Percentiles rank a stretch among this genome's conserved stretches.
phyloP scores from a whole-genome alignment of 768 basidiomycete species.

The Hypholoma fasciculare region DNA sequence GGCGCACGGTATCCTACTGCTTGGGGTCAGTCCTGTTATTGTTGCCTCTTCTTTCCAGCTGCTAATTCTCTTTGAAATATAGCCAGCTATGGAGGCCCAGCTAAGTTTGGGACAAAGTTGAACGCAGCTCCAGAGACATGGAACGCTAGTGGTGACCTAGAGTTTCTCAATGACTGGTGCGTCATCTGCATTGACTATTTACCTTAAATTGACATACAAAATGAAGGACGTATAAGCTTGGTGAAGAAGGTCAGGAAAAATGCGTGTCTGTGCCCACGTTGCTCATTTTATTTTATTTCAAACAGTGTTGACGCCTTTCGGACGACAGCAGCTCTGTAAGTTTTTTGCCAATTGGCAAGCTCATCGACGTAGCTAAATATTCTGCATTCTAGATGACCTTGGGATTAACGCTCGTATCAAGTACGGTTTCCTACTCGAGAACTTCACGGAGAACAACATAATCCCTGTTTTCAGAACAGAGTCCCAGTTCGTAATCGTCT shows the following conservation, averaged over 20 bases:
- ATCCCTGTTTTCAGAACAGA: slow-evolving; percentile 82
- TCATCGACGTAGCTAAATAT: not conserved
- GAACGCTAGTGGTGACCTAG: slow-evolving; percentile 63
- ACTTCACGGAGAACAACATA: slow-evolving; percentile 57
- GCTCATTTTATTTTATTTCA: not conserved
- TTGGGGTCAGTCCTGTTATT: slow-evolving; percentile 45
- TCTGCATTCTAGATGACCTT: slow-evolving; percentile 47
- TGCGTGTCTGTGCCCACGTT: not conserved
- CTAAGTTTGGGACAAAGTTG: slow-evolving; percentile 55
- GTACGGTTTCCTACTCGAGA: slow-evolving; percentile 76
- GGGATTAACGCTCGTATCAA: slow-evolving; percentile 73
- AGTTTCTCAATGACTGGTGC: slow-evolving; percentile 84
- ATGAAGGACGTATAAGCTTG: slow-evolving; percentile 83
- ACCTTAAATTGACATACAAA: not conserved
- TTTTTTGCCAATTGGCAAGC: not conserved
- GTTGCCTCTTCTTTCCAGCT: slow-evolving; percentile 1
- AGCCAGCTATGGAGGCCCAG: slow-evolving; percentile 66
- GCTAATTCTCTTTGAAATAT: not conserved
- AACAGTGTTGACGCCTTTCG: slow-evolving; percentile 85
- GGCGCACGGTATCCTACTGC: slow-evolving; percentile 75
- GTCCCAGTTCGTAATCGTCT: slow-evolving; percentile 52
- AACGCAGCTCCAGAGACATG: slow-evolving; percentile 55
- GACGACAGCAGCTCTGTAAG: slow-evolving; percentile 82
- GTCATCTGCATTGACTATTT: slow-evolving; percentile 16
- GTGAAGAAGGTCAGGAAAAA: slow-evolving; percentile 65